Percentiles rank a stretch among this genome's conserved stretches.
Conservation (phyloP, 2,329 filamentous ascomycete species). For the Cladophialophora immunda region DNA sequence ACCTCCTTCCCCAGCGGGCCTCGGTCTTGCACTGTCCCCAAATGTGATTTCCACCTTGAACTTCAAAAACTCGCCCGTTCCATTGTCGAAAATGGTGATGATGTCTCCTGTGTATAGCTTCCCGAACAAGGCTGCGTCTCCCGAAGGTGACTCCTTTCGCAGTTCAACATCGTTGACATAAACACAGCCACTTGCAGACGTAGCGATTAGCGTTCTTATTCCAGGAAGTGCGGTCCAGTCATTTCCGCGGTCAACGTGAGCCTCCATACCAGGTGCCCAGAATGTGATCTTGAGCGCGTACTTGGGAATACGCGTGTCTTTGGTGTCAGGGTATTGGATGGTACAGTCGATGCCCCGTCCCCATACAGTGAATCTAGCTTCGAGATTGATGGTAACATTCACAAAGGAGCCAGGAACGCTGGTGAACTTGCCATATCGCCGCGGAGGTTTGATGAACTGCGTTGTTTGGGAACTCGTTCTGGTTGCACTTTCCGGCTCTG, state of each 20-base stretch:
- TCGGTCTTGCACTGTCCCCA: slow-evolving; percentile 52
- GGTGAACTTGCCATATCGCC: slow-evolving; percentile 70
- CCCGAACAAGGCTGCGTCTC: slow-evolving; percentile 65
- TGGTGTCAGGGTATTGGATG: slow-evolving; percentile 67
- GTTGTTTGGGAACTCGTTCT: slow-evolving; percentile 27
- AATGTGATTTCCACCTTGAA: slow-evolving; percentile 58
- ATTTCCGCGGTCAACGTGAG: slow-evolving; percentile 63
- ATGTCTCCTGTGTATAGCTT: slow-evolving; percentile 79
- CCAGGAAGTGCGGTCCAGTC: slow-evolving; percentile 63
- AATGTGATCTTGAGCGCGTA: slow-evolving; percentile 81
- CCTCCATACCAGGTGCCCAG: slow-evolving; percentile 74
- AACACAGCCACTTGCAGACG: slow-evolving; percentile 79
- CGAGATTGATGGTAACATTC: slow-evolving; percentile 71
- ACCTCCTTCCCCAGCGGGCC: slow-evolving; percentile 52
- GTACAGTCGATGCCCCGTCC: slow-evolving; percentile 77
- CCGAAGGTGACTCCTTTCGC: slow-evolving; percentile 62
- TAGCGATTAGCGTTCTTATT: slow-evolving; percentile 76
- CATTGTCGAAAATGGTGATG: slow-evolving; percentile 73
- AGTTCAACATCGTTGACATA: slow-evolving; percentile 77
- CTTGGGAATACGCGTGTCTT: slow-evolving; percentile 79
- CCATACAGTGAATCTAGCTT: slow-evolving; percentile 76
- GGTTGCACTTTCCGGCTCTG: slow-evolving; percentile 20
- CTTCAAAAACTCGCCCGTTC: slow-evolving; percentile 50
- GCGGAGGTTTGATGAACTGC: slow-evolving; percentile 48
- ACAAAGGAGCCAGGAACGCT: slow-evolving; percentile 71